A percentile compares a stretch with the other conserved stretches of the same genome.
Evolutionary conservation across 768 basidiomycete species (phyloP).

Genomic region (Pleurotus tuoliensis): DNA sequence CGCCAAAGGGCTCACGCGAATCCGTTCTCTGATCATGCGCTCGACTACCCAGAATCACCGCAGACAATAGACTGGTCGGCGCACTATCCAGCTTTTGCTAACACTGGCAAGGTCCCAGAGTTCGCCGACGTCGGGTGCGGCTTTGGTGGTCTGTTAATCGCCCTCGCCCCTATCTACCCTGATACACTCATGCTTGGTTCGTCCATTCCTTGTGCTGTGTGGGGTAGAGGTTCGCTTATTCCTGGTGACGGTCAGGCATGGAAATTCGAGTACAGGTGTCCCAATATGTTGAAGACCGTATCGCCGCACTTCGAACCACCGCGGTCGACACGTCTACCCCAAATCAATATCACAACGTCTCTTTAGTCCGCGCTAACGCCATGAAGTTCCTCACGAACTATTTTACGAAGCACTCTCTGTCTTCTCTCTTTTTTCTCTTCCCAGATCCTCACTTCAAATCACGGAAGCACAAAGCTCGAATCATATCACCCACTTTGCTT

Average conservation of each 20-base stretch:
- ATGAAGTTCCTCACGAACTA: conserved; percentile 99
- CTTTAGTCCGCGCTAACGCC: conserved; percentile 91
- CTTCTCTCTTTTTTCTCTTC: conserved; percentile 95
- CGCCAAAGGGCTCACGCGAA: conserved; percentile 82
- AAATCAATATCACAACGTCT: conserved; percentile 79
- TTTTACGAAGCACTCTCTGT: conserved; percentile 85
- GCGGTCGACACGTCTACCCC: conserved; percentile 28
- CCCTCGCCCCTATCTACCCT: conserved; percentile 87
- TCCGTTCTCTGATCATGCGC: conserved; percentile 82
- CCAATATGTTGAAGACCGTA: conserved; percentile 93
- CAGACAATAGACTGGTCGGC: conserved; percentile 71
- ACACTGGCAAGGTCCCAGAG: conserved; percentile 67
- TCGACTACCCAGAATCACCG: conserved; percentile 84
- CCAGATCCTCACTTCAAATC: conserved; percentile 99
- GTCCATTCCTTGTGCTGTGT: conserved; percentile 15
- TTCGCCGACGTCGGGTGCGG: conserved; percentile 98
- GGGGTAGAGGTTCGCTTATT: not conserved
- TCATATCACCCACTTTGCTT: conserved; percentile 94
- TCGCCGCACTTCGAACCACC: conserved; percentile 82
- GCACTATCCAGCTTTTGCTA: conserved; percentile 75
- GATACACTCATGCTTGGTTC: conserved; percentile 91
- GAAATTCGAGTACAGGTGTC: conserved; percentile 97
- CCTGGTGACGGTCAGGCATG: conserved; percentile 64
- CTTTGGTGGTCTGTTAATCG: conserved; percentile 89
- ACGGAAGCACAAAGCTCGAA: conserved; percentile 97